phyloP scores from a whole-genome alignment of 208 protist genomes.

The Endotrypanum monterogeii region DNA sequence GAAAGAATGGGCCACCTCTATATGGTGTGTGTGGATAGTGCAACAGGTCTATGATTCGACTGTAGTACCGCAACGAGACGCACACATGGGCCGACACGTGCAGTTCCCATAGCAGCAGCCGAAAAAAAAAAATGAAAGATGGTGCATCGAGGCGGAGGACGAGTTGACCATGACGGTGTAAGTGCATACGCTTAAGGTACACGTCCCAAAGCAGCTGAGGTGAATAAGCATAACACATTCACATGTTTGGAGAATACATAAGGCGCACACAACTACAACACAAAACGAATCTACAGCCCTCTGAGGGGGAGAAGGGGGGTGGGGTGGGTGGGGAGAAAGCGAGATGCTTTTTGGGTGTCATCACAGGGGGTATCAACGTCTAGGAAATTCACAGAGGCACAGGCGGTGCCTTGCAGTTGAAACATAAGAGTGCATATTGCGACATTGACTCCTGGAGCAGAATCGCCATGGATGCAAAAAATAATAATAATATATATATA shows the following conservation, averaged over 20 bases:
- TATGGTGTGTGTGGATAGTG: neutral
- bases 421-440: too few species aligned
- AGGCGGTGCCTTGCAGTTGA: too few species aligned
- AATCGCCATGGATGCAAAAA: too few species aligned
- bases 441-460: too few species aligned
- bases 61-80: neutral
- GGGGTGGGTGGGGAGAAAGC: too few species aligned
- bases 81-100: neutral
- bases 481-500: too few species aligned
- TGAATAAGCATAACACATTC: neutral
- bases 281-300: neutral
- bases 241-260: neutral
- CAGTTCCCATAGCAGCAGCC: too few species aligned
- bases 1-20: neutral
- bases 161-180: neutral
- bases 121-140: too few species aligned
- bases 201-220: neutral
- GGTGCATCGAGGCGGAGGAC: neutral
- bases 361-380: neutral
- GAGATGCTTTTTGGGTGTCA: neutral
- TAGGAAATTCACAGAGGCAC: too few species aligned
- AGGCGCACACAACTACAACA: neutral
- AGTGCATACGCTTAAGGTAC: neutral
- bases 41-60: neutral
- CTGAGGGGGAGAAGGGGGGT: neutral